Evolutionary conservation across 2,329 filamentous ascomycete species (phyloP), one percentile per base, ranked within the genome.

Genomic region (Cytospora mali): DNA sequence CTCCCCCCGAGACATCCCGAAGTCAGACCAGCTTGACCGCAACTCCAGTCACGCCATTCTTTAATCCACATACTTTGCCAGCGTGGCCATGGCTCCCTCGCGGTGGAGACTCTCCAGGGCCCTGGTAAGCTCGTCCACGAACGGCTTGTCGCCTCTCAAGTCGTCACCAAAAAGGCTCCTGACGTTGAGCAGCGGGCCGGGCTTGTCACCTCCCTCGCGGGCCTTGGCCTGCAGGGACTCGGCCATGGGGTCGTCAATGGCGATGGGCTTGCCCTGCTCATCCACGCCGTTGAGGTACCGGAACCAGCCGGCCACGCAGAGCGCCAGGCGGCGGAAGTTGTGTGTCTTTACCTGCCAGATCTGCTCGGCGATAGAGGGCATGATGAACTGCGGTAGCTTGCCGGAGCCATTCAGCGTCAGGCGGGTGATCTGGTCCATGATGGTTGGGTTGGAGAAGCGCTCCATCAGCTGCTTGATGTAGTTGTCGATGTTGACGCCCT

Each of bases 371-470:
- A 80, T 75, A 31, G 77, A 78, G 11, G 77, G 77, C 77, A 79
- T 80, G 75, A 80, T 78, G 74, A 80, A 80, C 72, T 80, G 80
- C 0, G 81, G 81, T 46, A 84, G 78, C 77, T 84, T 84, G 74
- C 81, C 81, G 6, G 80, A 82, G 25, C 76, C 81, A 70, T 79
- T 79, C 25, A 84, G 77, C 64, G 79, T 79, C 64, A 84, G 73
- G 42, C 81, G 81, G 46, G 80, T 78, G 61, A 84, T 75, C 73
- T 83, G 80, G 64, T 84, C 81, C 80, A 78, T 82, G 69, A 84
- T 83, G 59, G 81, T 82, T 0, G 81, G 80, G 79, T 84, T 84
- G 69, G 79, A 79, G 75, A 84, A 84, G 42, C 81, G 81, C 71
- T 81, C 80, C 64, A 84, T 78, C 51, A 84, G 77, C 0, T 80